Conservation (phyloP, 1,139 yeast genomes). For the Nakaseomyces glabratus region DNA sequence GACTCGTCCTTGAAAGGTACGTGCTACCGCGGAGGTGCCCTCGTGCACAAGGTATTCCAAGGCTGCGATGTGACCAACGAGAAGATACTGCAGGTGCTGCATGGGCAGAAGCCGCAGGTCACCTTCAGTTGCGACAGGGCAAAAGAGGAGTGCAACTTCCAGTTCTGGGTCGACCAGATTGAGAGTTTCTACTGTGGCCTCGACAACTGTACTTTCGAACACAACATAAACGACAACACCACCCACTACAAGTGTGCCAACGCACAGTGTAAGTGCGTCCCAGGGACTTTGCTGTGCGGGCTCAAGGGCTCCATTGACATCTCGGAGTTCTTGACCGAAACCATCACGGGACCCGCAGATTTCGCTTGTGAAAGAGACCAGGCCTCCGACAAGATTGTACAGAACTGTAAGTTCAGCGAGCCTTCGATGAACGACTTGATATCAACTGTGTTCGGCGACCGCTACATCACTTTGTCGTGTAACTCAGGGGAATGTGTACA, state of each 20-base stretch:
- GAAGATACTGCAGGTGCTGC: slow-evolving; percentile 69
- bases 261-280: slow-evolving; percentile 77
- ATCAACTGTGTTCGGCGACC: slow-evolving; percentile 85
- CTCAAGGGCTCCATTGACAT: slow-evolving; percentile 89
- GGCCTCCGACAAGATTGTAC: slow-evolving; percentile 47
- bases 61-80: slow-evolving; percentile 91
- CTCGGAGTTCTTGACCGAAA: slow-evolving; percentile 82
- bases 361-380: slow-evolving; percentile 46
- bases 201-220: slow-evolving; percentile 57
- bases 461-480: slow-evolving; percentile 72
- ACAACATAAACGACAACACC: slow-evolving; percentile 51
- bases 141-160: slow-evolving; percentile 66
- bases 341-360: slow-evolving; percentile 89
- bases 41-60: slow-evolving; percentile 74
- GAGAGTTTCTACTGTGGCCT: slow-evolving; percentile 90
- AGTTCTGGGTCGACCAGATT: slow-evolving; percentile 86
- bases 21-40: slow-evolving; percentile 80
- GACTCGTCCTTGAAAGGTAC: slow-evolving; percentile 71
- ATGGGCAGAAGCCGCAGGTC: slow-evolving; percentile 81
- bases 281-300: slow-evolving; percentile 91
- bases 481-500: slow-evolving; percentile 86
- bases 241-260: slow-evolving; percentile 73
- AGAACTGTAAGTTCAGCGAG: slow-evolving; percentile 72
- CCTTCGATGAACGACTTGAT: slow-evolving; percentile 95
- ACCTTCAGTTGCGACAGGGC: slow-evolving; percentile 80